Evolutionary conservation across 371 early-diverging fungal species (phyloP), one percentile per base, ranked within the genome.

Genomic region (Actinomucor elegans): DNA sequence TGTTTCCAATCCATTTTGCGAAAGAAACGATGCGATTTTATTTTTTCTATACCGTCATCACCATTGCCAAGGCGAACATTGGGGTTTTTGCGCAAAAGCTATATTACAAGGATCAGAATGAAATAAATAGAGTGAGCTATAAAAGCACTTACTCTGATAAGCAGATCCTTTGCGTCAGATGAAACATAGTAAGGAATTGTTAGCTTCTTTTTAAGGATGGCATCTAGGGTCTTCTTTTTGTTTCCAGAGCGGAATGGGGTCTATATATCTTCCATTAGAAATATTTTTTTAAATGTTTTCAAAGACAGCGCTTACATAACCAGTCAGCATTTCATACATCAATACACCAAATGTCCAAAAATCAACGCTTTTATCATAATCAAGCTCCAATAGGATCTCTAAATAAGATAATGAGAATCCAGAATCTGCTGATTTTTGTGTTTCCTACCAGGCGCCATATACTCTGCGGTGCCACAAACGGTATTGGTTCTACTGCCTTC

Each of bases 311-410:
- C 67, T 63, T 65, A 71, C 73, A 50, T 64, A 71, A 29, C 91
- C 91, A 8, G 86, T 85, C 56, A 92, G 58, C 90, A 95, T 90
- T 60, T 94, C 94, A 72, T 88, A 94, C 59, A 95, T 80, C 41
- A 95, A 75, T 35, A 95, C 89, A 20, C 95, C 98, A 24, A 94
- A 79, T 3, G 93, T 88, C 98, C 98, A 97, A 85, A 92, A 93
- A 66, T 98, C 98, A 9, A 92, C 93, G 28, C 78, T 71, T 43
- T 89, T 88, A 46, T 91, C 92, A 66, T 96, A 95, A 47, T 87
- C 86, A 24, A 85, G 67, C 34, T 88, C 91, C 34, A 82, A 64
- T 26, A 97, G 77, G 10, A 94, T 77, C 61, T 94, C 95, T 74
- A 52, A 48, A 27, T 18, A 33, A 14, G 23, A 26, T 4, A 36